These are phyloP conservation scores for Nevesoporus exiguus DNA, from an alignment of 768 basidiomycete species.

Conservation along the genomic window DNA sequence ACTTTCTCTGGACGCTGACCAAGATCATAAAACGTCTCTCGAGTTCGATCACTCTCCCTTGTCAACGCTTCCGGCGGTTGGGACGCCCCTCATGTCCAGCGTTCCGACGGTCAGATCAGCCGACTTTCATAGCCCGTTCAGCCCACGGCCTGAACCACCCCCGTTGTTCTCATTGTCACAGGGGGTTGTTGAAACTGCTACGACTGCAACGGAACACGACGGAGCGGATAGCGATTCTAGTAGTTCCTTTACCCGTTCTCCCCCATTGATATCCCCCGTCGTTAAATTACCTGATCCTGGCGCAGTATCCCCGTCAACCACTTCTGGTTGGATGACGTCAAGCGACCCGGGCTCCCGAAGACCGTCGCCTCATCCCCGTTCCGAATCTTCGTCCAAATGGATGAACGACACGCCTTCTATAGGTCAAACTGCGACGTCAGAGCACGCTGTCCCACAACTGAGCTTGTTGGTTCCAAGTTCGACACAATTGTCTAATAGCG, in stretches of 20 bases:
- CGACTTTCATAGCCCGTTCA: slow-evolving; percentile 26
- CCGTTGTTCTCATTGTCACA: slow-evolving; percentile 21
- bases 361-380: slow-evolving; percentile 8
- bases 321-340: slow-evolving; percentile 30
- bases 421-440: slow-evolving; percentile 8
- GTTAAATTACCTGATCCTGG: slow-evolving; percentile 29
- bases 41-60: slow-evolving; percentile 31
- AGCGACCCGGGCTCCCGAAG: slow-evolving; percentile 22
- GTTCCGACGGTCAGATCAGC: slow-evolving; percentile 10
- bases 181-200: background rate
- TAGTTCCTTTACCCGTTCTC: slow-evolving; percentile 26
- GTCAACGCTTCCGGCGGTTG: slow-evolving; percentile 28
- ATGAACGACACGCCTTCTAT: slow-evolving; percentile 5
- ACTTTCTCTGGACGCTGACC: slow-evolving; percentile 2
- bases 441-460: slow-evolving; percentile 21
- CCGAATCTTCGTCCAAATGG: slow-evolving; percentile 10
- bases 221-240: slow-evolving; percentile 19
- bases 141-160: slow-evolving; percentile 26
- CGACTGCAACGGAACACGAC: slow-evolving; percentile 8
- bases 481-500: slow-evolving; percentile 5
- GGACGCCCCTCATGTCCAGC: slow-evolving; percentile 26
- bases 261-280: slow-evolving; percentile 27
- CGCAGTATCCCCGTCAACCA: slow-evolving; percentile 18
- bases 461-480: slow-evolving; percentile 28
- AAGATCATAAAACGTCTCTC: slow-evolving; percentile 12